A percentile compares a stretch with the other conserved stretches of the same genome.
Conservation (phyloP, 139 green algal species). For the Chlamydomonas incerta region DNA sequence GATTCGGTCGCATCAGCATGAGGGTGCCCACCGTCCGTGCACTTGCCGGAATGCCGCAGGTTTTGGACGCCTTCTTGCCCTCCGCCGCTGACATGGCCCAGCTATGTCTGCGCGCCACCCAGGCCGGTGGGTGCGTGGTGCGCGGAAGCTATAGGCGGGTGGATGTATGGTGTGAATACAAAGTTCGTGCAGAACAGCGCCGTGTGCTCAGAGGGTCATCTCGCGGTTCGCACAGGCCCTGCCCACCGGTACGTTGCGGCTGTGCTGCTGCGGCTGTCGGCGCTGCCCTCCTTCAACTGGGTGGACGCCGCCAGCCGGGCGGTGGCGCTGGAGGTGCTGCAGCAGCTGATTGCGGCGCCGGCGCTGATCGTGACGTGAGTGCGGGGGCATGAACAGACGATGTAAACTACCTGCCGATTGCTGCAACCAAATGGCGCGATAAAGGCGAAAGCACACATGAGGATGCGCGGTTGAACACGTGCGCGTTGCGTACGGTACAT, state of each 20-base stretch:
- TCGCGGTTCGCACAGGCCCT: neutral
- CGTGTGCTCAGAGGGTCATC: neutral
- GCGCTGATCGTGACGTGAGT: neutral
- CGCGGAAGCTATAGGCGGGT: too few species aligned
- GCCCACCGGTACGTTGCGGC: neutral
- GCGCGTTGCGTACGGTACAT: too few species aligned
- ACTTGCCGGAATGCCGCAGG: neutral
- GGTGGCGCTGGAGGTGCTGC: neutral
- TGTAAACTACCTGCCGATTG: too few species aligned
- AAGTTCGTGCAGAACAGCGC: too few species aligned
- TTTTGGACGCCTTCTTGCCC: constrained; percentile 14
- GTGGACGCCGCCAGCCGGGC: neutral
- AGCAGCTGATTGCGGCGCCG: neutral
- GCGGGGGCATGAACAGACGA: neutral
- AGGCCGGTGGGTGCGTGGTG: constrained; percentile 6
- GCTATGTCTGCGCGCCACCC: constrained; percentile 1
- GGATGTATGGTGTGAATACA: too few species aligned
- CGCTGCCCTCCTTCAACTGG: constrained; percentile 21
- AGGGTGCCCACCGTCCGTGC: too few species aligned
- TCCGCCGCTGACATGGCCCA: neutral
- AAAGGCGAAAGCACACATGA: too few species aligned
- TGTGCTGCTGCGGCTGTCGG: constrained; percentile 1
- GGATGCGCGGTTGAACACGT: too few species aligned
- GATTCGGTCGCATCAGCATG: too few species aligned
- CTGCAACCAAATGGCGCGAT: too few species aligned